Evolutionary conservation across 1,284 basidiomycete species (phyloP), one percentile per base, ranked within the genome.

Genomic region (Macrocybe sp.): DNA sequence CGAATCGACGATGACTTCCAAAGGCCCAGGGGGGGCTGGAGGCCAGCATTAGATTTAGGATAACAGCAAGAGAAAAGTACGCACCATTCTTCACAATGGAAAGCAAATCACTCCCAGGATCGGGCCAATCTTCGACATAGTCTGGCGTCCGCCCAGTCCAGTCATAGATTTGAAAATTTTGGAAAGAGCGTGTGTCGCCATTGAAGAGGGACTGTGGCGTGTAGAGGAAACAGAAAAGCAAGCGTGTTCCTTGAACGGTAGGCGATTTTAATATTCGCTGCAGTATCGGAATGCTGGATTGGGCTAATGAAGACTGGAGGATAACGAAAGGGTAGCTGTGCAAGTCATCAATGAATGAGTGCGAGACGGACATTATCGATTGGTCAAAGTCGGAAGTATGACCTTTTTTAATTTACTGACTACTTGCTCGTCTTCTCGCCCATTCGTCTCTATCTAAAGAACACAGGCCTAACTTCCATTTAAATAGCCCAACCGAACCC

Each of bases 1-100:
- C 10, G 85, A 86, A 61, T 89, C 87, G 41, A 89, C 69, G 46
- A 84, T 61, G 22, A 86, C 73, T 51, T 72, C 75, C 16, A 83
- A 52, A 12, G 79, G 68, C 30, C 71, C 69, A 36, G 67, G 32
- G 16, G 70, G 63, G 38, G 64, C 22, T 22, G 22, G 22, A 22
- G 22, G 22, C 22, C 22, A 22, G 22, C 4, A 22, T 22, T 22
- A 22, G 22, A 22, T 22, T 22, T 4, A 22, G 22, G 74, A 52
- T 37, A 42, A 49, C 9, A 11, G 44, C 33, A 22, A 46, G 29
- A 34, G 50, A 32, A 49, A 29, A 41, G 44, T 28, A 52, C 58
- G 52, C 42, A 83, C 84, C 74, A 59, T 68, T 64, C 55, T 72
- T 65, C 16, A 84, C 60, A 12, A 64, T 58, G 2, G 64, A 56